Base-by-base conservation (phyloP, 1,284 basidiomycete species). In the Lentinula novae-zelandiae region DNA sequence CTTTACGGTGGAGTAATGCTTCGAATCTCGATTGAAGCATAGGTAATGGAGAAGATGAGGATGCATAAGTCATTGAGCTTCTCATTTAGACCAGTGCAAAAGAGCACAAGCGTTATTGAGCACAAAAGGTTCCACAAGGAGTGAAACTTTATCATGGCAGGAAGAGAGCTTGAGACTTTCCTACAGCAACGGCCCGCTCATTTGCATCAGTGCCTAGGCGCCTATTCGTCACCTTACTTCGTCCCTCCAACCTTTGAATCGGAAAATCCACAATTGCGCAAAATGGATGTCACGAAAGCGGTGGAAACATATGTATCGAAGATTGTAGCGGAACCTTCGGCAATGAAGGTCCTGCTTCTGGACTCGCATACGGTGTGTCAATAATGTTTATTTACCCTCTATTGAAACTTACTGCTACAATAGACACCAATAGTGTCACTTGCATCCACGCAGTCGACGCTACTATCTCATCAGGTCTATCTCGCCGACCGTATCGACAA, bases 351-450 rank as follows among this genome's bases (percentile, higher is more conserved):
- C n/a, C 82, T 99, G 49, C 83, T 99, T 36, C 86, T 99, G 31
- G 97, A 99, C 73, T 83, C 88, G 27, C 93, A 98, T 72, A 99
- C 96, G n/a, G 95, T 96, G 70, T 61, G 87, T 71, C 15, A 8
- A 66, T 46, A 20, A 3, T 46, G 7, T 22, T 8, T 46, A 61
- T 34, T 12, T 44, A 9, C 27, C 39, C 6, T 56, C 49, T 36
- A 34, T 27, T 38, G 13, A 15, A 55, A 57, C 39, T 51, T 46
- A 15, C 12, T 6, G 22, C 8, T 8, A 13, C 31, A 61, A 1
- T 67, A 96, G 95, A 98, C 97, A n/a, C 95, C 97, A 0, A 96
- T 98, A 66, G 91, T 99, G 10, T 98, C 96, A 1, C 82, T 98
- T 7, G 93, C 95, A 3, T 90, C 95, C 1, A 99, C 97, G 0